phyloP scores from a whole-genome alignment of 139 green algal species.

The Closterium sp. region DNA sequence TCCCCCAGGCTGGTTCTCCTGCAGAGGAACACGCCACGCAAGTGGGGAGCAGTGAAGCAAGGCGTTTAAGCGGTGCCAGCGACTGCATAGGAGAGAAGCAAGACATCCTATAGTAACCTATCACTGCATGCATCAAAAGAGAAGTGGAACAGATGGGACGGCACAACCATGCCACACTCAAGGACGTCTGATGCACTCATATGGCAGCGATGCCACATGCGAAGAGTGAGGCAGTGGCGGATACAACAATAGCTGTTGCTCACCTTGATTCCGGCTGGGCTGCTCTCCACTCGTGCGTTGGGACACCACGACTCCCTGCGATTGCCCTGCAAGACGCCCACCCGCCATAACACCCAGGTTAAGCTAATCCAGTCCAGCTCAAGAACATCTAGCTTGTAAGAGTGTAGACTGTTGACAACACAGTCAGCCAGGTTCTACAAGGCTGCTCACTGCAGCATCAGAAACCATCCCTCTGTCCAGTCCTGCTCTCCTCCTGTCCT shows the following conservation, averaged over 20 bases:
- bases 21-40: not conserved
- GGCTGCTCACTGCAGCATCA: not conserved
- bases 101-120: no score
- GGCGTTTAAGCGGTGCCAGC: not conserved
- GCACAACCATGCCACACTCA: not conserved
- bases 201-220: no score
- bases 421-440: not conserved
- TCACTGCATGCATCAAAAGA: not conserved
- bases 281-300: not conserved
- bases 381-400: not conserved
- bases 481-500: not conserved
- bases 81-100: no score
- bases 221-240: no score
- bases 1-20: not conserved
- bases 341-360: not conserved
- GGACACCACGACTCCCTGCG: conserved; percentile 21
- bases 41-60: not conserved
- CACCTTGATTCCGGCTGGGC: not conserved
- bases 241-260: not conserved
- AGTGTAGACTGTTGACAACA: not conserved
- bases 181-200: no score
- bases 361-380: not conserved
- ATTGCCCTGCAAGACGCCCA: not conserved
- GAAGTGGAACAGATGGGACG: not conserved
- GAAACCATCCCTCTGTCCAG: not conserved